Evolutionary conservation across 306 rosid genomes (phyloP).

Genomic region (Cucumis cinereus): DNA sequence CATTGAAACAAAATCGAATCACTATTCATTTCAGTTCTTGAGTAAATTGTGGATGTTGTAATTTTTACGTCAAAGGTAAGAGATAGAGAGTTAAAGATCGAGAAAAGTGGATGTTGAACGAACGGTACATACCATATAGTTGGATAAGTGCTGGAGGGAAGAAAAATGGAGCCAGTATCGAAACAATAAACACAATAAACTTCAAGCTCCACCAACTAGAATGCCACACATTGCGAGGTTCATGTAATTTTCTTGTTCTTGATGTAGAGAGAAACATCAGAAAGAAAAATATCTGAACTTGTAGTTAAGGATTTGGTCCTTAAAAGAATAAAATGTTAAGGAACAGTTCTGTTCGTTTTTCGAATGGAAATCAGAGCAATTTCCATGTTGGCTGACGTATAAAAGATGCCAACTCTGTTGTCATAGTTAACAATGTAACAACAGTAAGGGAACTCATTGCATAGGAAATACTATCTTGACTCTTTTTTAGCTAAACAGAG

Average conservation of each 20-base stretch:
- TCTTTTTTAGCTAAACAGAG: neutral
- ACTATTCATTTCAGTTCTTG: neutral
- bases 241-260: conserved; percentile 46
- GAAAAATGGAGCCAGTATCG: conserved; percentile 48
- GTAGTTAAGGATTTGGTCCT: conserved; percentile 34
- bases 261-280: conserved; percentile 61
- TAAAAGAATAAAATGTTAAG: neutral
- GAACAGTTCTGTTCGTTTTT: neutral
- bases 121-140: conserved; percentile 44
- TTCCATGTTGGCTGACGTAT: neutral
- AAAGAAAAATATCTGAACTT: conserved; percentile 59
- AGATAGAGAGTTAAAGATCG: neutral
- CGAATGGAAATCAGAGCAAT: neutral
- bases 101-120: neutral
- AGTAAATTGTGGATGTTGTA: neutral
- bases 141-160: conserved; percentile 41
- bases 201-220: conserved; percentile 68
- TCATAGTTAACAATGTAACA: neutral
- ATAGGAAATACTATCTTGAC: neutral
- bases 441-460: neutral
- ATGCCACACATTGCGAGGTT: conserved; percentile 60
- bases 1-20: neutral
- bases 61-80: neutral
- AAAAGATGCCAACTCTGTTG: neutral
- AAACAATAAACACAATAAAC: conserved; percentile 33